Conservation (phyloP, 2,329 filamentous ascomycete genomes). For the Talaromyces amestolkiae region DNA sequence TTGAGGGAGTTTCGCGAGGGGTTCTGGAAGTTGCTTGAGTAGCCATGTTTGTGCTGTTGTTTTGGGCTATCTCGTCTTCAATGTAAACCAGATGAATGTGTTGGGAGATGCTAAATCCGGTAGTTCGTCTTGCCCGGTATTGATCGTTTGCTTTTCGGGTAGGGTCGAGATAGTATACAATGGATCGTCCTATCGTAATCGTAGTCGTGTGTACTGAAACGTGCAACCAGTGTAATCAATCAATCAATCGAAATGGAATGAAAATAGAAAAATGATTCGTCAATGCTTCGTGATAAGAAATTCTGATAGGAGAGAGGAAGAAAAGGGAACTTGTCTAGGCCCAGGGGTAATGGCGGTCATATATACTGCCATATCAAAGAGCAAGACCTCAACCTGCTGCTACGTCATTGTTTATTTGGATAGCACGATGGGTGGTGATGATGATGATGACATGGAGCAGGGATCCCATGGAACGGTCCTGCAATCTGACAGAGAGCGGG, state of each 20-base stretch:
- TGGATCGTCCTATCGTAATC: neutral
- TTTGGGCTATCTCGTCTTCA: neutral
- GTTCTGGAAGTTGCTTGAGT: slow-evolving; percentile 12
- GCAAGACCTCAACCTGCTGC: neutral
- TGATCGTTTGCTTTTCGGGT: neutral
- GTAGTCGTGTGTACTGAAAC: neutral
- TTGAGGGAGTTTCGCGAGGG: slow-evolving; percentile 24
- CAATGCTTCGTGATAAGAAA: neutral
- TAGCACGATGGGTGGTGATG: neutral
- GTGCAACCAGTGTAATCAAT: slow-evolving; percentile 13
- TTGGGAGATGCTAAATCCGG: neutral
- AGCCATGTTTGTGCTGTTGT: slow-evolving; percentile 1
- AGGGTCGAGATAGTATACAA: neutral
- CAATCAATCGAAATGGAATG: neutral
- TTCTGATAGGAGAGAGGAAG: neutral
- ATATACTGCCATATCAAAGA: neutral
- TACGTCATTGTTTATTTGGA: neutral
- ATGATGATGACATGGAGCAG: slow-evolving; percentile 4
- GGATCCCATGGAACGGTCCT: neutral
- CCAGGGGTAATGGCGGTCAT: neutral
- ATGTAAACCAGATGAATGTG: neutral
- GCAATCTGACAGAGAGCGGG: neutral
- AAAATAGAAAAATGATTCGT: slow-evolving; percentile 13
- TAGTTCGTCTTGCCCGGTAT: neutral
- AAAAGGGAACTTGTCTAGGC: neutral